Percentiles rank a stretch among this genome's conserved stretches.
phyloP scores from a whole-genome alignment of 2,329 filamentous ascomycete genomes.

The Dactylellina drechsleri region DNA sequence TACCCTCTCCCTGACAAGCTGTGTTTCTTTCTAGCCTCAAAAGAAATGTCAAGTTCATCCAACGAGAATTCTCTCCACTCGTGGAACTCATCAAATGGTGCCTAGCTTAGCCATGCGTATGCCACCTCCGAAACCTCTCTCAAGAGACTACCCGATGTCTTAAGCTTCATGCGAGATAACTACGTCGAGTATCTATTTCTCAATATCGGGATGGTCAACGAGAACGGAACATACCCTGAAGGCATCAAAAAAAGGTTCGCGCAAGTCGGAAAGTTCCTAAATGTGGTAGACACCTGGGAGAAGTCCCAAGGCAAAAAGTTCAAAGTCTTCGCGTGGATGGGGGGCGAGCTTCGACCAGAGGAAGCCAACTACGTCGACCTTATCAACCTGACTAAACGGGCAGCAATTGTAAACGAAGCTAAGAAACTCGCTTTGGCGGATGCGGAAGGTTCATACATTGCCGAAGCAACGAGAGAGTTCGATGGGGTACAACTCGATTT shows the following conservation, averaged over 20 bases:
- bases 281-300: conserved; percentile 1
- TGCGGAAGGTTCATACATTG: neutral
- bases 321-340: conserved; percentile 3
- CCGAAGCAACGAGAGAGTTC: neutral
- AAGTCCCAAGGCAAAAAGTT: conserved; percentile 2
- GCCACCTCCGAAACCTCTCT: neutral
- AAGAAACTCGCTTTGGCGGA: neutral
- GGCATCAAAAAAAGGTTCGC: too few relatives aligned
- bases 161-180: neutral
- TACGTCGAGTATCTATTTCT: too few relatives aligned
- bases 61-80: neutral
- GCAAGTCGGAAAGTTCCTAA: too few relatives aligned
- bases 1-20: too few relatives aligned
- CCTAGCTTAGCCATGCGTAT: conserved; percentile 2
- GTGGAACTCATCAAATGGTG: conserved; percentile 1
- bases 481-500: conserved; percentile 7
- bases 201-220: too few relatives aligned
- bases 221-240: too few relatives aligned
- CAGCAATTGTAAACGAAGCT: neutral
- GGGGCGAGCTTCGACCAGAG: neutral
- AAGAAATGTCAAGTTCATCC: too few relatives aligned
- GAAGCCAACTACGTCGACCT: too few relatives aligned
- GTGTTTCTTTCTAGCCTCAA: too few relatives aligned
- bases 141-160: neutral
- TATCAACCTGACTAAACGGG: too few relatives aligned